Evolutionary conservation across 2,329 filamentous ascomycete species (phyloP), one percentile per base, ranked within the genome.

Genomic region (Claviceps spartinae): DNA sequence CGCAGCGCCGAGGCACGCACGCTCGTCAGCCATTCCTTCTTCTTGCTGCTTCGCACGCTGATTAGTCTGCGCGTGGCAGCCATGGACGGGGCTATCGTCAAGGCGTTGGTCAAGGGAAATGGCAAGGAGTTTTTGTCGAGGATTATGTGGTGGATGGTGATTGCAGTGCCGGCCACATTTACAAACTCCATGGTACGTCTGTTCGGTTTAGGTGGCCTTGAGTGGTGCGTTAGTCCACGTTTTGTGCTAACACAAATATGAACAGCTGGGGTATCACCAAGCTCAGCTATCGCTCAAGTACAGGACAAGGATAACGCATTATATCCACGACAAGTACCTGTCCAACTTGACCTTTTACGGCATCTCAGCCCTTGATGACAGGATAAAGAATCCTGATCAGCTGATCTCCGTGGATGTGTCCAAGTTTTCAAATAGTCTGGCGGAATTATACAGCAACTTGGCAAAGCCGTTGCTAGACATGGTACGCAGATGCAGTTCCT

Each of bases 331-430:
- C 66, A 88, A 90, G 65, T 98, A 98, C 67, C 78, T 98, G 14
- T 90, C 87, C n/a, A 86, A 95, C 54, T 86, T 98, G 79, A 97
- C 91, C 1, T 98, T 97, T 67, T 98, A 98, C 67, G 90, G 89
- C 3, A 85, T 98, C 50, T 94, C 90, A 1, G 89, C 93, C 0
- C 76, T 98, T 38, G 93, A 98, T 62, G 93, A 98, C 65, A 82
- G 93, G 64, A 95, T 98, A 76, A 95, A 96, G 74, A 98, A 98
- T 63, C 88, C 93, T 3, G 93, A 98, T 64, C 93, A 98, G 69
- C 78, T 98, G 44, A 95, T 98, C 60, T 93, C 91, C 0, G 91
- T 97, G 30, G 93, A 98, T 65, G 88, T 98, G 9, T 86, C 90
- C 55, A 91, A 93, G 61, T 98, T 98, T 72, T 93, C 90, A 26